Evolutionary conservation across 441 rosid species (phyloP).

Genomic region (Erodium chrysanthum): DNA sequence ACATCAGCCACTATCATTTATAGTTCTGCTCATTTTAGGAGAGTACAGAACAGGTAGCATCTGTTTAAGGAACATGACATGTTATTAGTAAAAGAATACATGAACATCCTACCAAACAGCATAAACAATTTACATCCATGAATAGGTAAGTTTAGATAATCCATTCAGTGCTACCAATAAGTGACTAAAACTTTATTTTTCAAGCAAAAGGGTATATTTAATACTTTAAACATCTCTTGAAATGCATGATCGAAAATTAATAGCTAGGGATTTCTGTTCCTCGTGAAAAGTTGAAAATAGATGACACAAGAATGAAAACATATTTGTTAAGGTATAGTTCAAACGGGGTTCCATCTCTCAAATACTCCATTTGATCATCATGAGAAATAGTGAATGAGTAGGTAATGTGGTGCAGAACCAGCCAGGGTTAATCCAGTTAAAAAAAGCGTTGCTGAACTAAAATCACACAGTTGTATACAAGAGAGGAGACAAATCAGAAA

Average conservation of each 20-base stretch:
- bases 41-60: neutral
- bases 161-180: neutral
- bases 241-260: neutral
- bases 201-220: neutral
- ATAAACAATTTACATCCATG: too few relatives aligned
- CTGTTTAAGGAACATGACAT: neutral
- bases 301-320: neutral
- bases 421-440: neutral
- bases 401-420: neutral
- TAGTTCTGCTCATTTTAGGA: neutral
- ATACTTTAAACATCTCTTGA: neutral
- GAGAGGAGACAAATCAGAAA: conserved; percentile 3
- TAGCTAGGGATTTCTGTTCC: neutral
- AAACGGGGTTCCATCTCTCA: neutral
- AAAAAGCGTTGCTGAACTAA: neutral
- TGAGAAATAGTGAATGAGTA: neutral
- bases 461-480: neutral
- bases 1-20: neutral
- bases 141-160: neutral
- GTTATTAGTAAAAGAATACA: neutral
- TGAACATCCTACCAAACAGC: neutral
- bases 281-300: neutral
- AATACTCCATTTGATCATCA: too few relatives aligned
- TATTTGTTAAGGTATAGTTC: neutral
- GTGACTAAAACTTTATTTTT: neutral